Base-by-base conservation (phyloP, 345 rosid species). In the Boechera divaricarpa region DNA sequence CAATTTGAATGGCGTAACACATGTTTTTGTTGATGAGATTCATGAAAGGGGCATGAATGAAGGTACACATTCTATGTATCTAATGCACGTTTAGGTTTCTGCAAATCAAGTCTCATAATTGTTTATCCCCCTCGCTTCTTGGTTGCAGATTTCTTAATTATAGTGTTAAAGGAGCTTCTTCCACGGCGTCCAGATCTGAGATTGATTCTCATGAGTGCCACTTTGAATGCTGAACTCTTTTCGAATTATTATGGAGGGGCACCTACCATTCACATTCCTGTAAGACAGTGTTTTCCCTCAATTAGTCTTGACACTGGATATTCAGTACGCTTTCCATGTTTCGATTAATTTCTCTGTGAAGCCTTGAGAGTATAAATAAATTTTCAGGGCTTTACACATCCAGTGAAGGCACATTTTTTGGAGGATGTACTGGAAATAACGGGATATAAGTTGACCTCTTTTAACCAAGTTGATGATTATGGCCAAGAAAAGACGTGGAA, bases 41-140 rank as follows among this genome's bases (percentile, higher is more conserved):
- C 99, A 95, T 72, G 99, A 95, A 79, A 82, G 99, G 69, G 99
- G 99, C 83, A 95, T 95, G 99, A 95, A 95, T 80, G 99, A 95
- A 92, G 99, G 99, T 92, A 82, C 74, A 32, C 15, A 68, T 62
- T 69, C 38, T 45, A 69, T 42, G 8, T 58, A 60, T 72, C 42
- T 24, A 59, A 11, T 41, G 2, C 18, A 48, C 64, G 54, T 59
- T 16, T 62, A 42, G 62, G 51, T 72, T 69, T 69, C 61, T 39
- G 63, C 28, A 15, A 45, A 41, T 29, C 5, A 35, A 42, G 33
- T 42, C 60, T 75, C 70, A 47, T 70, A 5, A 56, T 54, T 54
- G 1, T 64, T 72, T 24, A 36, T 26, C 24, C n/a, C n/a, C 52
- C 60, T 56, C 18, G 13, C 21, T 75, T 76, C 32, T 15, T 60